These are phyloP conservation scores for Yamadazyma sp. DNA, from an alignment of 805 yeast species.

Conservation along the genomic window DNA sequence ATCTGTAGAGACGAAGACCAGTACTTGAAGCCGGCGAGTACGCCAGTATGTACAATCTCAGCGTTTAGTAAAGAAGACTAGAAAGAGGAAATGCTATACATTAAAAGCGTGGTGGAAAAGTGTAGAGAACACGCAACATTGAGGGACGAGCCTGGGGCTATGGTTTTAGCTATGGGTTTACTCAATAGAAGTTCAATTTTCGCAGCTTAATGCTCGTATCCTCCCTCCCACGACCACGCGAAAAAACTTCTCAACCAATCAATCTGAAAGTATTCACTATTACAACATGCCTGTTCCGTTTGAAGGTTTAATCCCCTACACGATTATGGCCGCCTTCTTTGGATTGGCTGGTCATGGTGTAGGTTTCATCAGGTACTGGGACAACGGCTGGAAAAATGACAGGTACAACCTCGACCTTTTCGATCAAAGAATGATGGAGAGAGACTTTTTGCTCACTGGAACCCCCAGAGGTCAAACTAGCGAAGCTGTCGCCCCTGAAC, in stretches of 20 bases:
- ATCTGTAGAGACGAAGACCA: too few species aligned
- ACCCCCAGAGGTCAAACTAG: slow-evolving; percentile 65
- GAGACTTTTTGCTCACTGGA: slow-evolving; percentile 80
- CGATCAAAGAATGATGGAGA: slow-evolving; percentile 55
- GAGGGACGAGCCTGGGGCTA: too few species aligned
- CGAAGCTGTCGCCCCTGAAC: slow-evolving; percentile 69
- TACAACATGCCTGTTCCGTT: slow-evolving; percentile 47
- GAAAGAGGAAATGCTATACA: too few species aligned
- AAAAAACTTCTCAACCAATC: slow-evolving; percentile 15
- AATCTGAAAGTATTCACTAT: slow-evolving; percentile 7
- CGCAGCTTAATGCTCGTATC: background rate
- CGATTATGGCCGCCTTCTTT: slow-evolving; percentile 46
- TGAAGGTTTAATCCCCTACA: slow-evolving; percentile 47
- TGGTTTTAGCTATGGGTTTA: too few species aligned
- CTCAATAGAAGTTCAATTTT: too few species aligned
- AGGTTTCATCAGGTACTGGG: slow-evolving; percentile 47
- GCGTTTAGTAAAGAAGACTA: too few species aligned
- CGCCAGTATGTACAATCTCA: too few species aligned
- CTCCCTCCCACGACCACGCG: too few species aligned
- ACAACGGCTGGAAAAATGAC: slow-evolving; percentile 49
- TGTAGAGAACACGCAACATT: too few species aligned
- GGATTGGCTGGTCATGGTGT: slow-evolving; percentile 48
- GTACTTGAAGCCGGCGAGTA: too few species aligned
- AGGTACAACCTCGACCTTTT: slow-evolving; percentile 43
- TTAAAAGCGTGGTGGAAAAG: too few species aligned